Conservation (phyloP, 2,329 filamentous ascomycete genomes). For the Epichloe brachyelytri region DNA sequence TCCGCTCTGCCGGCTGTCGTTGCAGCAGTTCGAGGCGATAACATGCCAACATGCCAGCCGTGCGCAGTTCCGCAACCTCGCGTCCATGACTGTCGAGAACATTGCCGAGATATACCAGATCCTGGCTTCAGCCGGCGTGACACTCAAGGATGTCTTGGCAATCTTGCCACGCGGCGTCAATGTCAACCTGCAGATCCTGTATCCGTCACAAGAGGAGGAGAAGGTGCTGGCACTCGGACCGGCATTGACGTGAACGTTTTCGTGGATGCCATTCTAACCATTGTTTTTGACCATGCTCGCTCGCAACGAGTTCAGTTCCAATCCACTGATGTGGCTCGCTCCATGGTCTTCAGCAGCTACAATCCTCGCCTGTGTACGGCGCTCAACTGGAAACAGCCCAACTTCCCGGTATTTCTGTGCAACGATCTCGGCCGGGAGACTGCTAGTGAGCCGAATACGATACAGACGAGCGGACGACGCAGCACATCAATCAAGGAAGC, state of each 20-base stretch:
- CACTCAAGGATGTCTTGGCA: slow-evolving; percentile 62
- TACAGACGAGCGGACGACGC: slow-evolving; percentile 50
- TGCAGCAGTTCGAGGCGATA: slow-evolving; percentile 53
- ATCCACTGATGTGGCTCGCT: slow-evolving; percentile 60
- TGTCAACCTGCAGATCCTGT: slow-evolving; percentile 83
- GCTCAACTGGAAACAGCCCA: slow-evolving; percentile 98
- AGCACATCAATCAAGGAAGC: slow-evolving; percentile 88
- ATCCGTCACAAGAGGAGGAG: slow-evolving; percentile 67
- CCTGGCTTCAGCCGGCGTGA: slow-evolving; percentile 64
- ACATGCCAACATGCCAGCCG: slow-evolving; percentile 31
- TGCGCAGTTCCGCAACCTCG: slow-evolving; percentile 29
- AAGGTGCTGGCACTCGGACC: slow-evolving; percentile 55
- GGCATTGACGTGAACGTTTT: slow-evolving; percentile 70
- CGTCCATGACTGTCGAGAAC: slow-evolving; percentile 33
- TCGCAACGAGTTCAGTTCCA: slow-evolving; percentile 48
- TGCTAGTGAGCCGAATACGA: slow-evolving; percentile 23
- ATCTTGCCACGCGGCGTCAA: slow-evolving; percentile 69
- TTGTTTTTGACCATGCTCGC: slow-evolving; percentile 86
- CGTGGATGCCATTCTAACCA: slow-evolving; percentile 68
- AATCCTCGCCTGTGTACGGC: slow-evolving; percentile 84
- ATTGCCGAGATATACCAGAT: slow-evolving; percentile 58
- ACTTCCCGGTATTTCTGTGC: slow-evolving; percentile 90
- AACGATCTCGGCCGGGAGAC: slow-evolving; percentile 71
- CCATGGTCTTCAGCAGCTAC: slow-evolving; percentile 88
- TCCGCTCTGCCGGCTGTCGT: slow-evolving; percentile 66